Evolutionary conservation across 192 early-diverging fungal species (phyloP), one percentile per base, ranked within the genome.

Genomic region (Coemansia sp.): DNA sequence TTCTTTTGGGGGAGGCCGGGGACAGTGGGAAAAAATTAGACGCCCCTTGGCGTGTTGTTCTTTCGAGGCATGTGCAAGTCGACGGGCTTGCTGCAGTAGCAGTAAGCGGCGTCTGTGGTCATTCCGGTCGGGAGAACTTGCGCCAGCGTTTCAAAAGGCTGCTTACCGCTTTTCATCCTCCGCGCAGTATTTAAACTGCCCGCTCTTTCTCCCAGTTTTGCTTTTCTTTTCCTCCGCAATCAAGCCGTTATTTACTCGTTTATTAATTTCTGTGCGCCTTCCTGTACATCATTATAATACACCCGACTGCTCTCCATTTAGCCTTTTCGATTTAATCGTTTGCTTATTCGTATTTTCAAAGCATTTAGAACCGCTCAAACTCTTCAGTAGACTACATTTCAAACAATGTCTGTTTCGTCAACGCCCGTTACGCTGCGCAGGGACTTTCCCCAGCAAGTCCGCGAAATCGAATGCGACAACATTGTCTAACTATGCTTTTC

Each of bases 401-500:
- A 15, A 46, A 46, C 38, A 64, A 67, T 74, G 71, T 46, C 8
- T 50, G 19, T 57, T 56, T 17, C 52, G 44, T 42, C 38, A 15
- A 31, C 21, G 19, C 34, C 47, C 34, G 21, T 19, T 34, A 46
- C 46, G 51, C 49, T 68, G 8, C 50, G 25, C 55, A 68, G 71
- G 52, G 71, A 74, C 71, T 67, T 63, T 53, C 68, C 66, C 49
- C 59, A 61, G 44, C 59, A 60, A 19, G 59, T 61, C 21, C 52
- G 66, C 28, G 64, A 62, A 17, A 72, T 60, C 44, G 63, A 72
- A 6, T 61, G 58, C 21, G 59, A 65, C 14, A 59, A 66, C 7
- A 57, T 56, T n/a, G 25, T 66, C 22, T 59, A 52, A 64, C 25
- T 50, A 37, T 36, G 50, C 46, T 38, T 36, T 56, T 64, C 31